Evolutionary conservation across 1,284 basidiomycete species (phyloP).

Genomic region (Pascua sp.): DNA sequence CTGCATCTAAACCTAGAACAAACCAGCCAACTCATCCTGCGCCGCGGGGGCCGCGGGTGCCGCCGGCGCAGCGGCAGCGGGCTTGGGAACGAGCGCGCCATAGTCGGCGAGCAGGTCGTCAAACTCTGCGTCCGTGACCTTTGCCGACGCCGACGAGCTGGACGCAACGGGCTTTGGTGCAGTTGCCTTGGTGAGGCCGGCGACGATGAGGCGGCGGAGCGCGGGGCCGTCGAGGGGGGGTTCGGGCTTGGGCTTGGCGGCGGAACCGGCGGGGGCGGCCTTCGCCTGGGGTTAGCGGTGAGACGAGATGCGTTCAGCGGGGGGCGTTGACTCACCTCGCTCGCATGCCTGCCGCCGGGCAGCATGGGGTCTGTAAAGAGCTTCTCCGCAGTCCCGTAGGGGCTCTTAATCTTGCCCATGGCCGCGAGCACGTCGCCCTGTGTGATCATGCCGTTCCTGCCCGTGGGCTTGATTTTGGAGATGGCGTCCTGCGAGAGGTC

Average conservation of each 20-base stretch:
- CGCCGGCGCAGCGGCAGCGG: constrained; percentile 20
- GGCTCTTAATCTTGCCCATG: constrained; percentile 61
- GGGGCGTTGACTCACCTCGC: constrained; percentile 30
- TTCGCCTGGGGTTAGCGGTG: constrained; percentile 18
- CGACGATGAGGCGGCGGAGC: constrained; percentile 67
- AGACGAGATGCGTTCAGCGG: background rate
- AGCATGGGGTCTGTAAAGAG: constrained; percentile 53
- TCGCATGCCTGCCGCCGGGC: constrained; percentile 35
- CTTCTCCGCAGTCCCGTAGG: constrained; percentile 71
- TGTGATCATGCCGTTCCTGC: constrained; percentile 81
- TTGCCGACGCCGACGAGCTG: constrained; percentile 10
- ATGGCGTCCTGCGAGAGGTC: constrained; percentile 47
- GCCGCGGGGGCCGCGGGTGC: constrained; percentile 13
- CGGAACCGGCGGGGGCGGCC: constrained; percentile 11
- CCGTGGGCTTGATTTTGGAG: constrained; percentile 59
- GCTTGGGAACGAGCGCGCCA: constrained; percentile 36
- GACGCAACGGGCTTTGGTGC: constrained; percentile 40
- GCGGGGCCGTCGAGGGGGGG: constrained; percentile 64
- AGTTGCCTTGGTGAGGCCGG: constrained; percentile 63
- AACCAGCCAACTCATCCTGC: constrained; percentile 45
- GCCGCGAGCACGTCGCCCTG: constrained; percentile 82
- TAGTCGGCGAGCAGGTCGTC: constrained; percentile 47
- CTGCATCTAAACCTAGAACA: constrained; percentile 26
- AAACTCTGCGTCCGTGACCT: constrained; percentile 36
- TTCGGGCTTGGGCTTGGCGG: constrained; percentile 31